Evolutionary conservation across 2,329 filamentous ascomycete genomes (phyloP).

Genomic region (Fusarium sp.): DNA sequence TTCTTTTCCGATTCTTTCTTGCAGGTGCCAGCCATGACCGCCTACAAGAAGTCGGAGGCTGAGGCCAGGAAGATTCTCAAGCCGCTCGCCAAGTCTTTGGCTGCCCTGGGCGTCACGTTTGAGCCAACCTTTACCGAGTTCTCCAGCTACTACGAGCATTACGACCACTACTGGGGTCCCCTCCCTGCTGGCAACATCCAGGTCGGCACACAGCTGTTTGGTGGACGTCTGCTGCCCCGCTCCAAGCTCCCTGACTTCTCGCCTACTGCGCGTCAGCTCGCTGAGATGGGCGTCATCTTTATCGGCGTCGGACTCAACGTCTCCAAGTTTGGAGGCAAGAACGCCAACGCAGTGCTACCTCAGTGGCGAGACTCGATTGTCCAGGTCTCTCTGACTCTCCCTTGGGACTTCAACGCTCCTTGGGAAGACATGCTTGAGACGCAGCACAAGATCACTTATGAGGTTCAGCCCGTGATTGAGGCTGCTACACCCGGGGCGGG

Average conservation of each 20-base stretch:
- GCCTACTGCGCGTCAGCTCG: constrained; percentile 27
- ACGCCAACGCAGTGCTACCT: constrained; percentile 53
- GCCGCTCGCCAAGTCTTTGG: constrained; percentile 25
- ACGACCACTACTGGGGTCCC: constrained; percentile 56
- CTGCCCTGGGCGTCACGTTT: constrained; percentile 23
- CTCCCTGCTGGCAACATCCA: constrained; percentile 52
- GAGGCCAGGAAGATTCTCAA: constrained; percentile 56
- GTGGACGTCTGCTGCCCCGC: constrained; percentile 58
- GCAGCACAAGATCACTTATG: constrained; percentile 45
- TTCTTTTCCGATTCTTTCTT: constrained; percentile 34
- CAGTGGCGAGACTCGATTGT: constrained; percentile 55
- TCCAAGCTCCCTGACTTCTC: constrained; percentile 39
- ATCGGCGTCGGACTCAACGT: constrained; percentile 47
- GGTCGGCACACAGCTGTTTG: constrained; percentile 47
- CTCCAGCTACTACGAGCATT: constrained; percentile 54
- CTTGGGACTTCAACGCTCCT: constrained; percentile 44
- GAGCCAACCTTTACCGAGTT: constrained; percentile 28
- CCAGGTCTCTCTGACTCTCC: constrained; percentile 44
- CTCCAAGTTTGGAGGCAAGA: constrained; percentile 36
- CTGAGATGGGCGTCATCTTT: constrained; percentile 41
- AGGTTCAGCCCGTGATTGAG: constrained; percentile 42
- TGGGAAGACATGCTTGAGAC: constrained; percentile 46
- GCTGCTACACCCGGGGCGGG: constrained; percentile 55
- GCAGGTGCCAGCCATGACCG: constrained; percentile 52
- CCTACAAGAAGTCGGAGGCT: constrained; percentile 55